Evolutionary conservation across 1,139 yeast genomes (phyloP).

Genomic region (Pichia sp.): DNA sequence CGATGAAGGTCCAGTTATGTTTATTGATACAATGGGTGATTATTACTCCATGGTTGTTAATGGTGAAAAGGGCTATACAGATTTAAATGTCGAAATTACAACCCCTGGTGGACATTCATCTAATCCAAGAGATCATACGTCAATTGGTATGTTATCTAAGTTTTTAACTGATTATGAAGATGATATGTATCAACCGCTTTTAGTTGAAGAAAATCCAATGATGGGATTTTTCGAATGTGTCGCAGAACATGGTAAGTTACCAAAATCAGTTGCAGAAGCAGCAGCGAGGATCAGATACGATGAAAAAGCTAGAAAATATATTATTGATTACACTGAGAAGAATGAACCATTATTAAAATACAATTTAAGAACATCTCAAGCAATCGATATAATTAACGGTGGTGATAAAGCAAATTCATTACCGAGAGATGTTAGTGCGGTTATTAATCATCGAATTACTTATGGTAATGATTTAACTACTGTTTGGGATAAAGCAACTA

Average conservation of each 20-base stretch:
- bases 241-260: constrained; percentile 35
- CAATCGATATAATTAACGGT: constrained; percentile 52
- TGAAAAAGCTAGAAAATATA: constrained; percentile 36
- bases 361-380: constrained; percentile 52
- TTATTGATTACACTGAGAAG: constrained; percentile 33
- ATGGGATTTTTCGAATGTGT: constrained; percentile 41
- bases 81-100: constrained; percentile 40
- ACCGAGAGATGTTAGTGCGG: constrained; percentile 44
- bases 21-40: constrained; percentile 17
- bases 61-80: constrained; percentile 63
- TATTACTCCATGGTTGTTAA: constrained; percentile 41
- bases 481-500: constrained; percentile 17
- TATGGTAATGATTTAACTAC: constrained; percentile 36
- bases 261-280: constrained; percentile 25
- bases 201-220: constrained; percentile 46
- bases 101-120: constrained; percentile 74
- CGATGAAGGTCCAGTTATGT: constrained; percentile 60
- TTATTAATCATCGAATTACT: constrained; percentile 50
- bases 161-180: constrained; percentile 45
- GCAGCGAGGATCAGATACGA: constrained; percentile 41
- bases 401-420: constrained; percentile 56
- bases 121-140: constrained; percentile 65
- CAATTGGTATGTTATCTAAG: constrained; percentile 64
- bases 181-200: constrained; percentile 40
- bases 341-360: constrained; percentile 29